Evolutionary conservation across 768 basidiomycete species (phyloP).

Genomic region (Chalciporus sphaerocephalus): DNA sequence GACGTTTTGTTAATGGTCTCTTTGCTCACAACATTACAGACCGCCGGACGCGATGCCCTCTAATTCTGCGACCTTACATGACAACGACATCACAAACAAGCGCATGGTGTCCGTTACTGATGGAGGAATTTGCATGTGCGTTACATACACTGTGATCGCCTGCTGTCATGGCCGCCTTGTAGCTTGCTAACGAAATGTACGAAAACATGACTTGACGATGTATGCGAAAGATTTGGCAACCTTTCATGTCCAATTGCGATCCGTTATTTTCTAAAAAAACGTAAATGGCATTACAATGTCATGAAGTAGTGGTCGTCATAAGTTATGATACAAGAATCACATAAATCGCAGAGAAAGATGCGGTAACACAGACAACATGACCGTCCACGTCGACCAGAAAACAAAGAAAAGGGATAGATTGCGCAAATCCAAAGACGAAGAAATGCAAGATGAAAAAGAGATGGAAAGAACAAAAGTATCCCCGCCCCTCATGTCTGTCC

Average conservation of each 20-base stretch:
- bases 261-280: background rate
- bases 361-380: background rate
- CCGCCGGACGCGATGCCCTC: conserved; percentile 25
- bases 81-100: too few species aligned
- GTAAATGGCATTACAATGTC: background rate
- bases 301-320: background rate
- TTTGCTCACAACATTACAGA: conserved; percentile 11
- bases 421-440: background rate
- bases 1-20: too few species aligned
- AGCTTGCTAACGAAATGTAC: too few species aligned
- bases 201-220: too few species aligned
- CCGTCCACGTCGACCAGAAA: background rate
- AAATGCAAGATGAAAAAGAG: background rate
- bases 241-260: too few species aligned
- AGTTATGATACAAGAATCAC: background rate
- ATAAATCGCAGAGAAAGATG: background rate
- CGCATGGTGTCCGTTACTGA: too few species aligned
- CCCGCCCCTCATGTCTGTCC: too few species aligned
- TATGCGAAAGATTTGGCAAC: too few species aligned
- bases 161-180: too few species aligned
- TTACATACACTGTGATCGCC: too few species aligned
- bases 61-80: background rate
- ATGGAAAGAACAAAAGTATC: background rate
- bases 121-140: too few species aligned
- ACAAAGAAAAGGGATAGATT: too few species aligned